Evolutionary conservation across 176 grass and related monocot species (phyloP), one percentile per base, ranked within the genome.

Genomic region (Avena atlantica): DNA sequence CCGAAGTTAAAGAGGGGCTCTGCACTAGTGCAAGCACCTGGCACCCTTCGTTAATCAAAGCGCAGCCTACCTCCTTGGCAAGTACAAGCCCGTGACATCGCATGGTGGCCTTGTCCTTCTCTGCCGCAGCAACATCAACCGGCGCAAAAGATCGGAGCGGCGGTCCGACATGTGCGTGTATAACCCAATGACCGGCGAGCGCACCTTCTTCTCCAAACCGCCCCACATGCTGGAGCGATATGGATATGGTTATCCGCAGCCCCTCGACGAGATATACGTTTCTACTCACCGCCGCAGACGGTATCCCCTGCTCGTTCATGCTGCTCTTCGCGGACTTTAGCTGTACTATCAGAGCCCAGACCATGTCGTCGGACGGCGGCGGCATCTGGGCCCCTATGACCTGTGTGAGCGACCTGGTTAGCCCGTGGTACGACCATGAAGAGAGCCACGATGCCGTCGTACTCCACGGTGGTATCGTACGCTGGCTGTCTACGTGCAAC

Each of bases 101-200:
- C 68, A 37, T 5, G 17, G 37, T 2, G 68, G 37, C 17, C 68
- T 71, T 9, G 40, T 71, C 36, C 17, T 45, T 1, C 68, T 71
- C 36, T 17, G 37, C 40, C 68, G 68, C 9, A 4, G 36, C 9
- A 4, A 1, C 9, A 11, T 44, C 68, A 44, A n/a, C 68, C 68
- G 37, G 24, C 12, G 24, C 4, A 65, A 15, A 24, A 19, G 9
- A n/a, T 12, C 37, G 0, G 8, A 71, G 68, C 36, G 40, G 19
- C 68, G 0, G 1, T 71, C 68, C 68, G 68, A 71, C 68, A 40
- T 70, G 68, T 70, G 36, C 68, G 68, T 70, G 68, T 70, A 70
- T 20, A 12, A 70, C 68, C 68, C 68, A 17, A n/a, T 70, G 68
- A 70, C 36, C 8, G 68, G 68, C 9, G 68, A 70, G 36, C 36